Conservation (phyloP, 1,284 basidiomycete genomes). For the Mycena sp. region DNA sequence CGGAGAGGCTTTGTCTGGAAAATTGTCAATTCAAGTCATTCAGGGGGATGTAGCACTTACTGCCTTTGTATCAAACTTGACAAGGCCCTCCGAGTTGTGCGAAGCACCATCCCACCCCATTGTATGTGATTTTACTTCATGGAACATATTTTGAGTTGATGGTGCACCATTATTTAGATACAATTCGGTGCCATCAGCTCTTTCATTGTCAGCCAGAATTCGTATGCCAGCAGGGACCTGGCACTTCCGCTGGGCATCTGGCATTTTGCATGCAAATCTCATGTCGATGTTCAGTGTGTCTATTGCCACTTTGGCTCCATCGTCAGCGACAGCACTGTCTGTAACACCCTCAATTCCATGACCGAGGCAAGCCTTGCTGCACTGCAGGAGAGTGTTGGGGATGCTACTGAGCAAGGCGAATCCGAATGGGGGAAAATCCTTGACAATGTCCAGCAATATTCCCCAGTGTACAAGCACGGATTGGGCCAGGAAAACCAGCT, state of each 20-base stretch:
- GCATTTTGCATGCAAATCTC: slow-evolving; percentile 18
- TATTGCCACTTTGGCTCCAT: slow-evolving; percentile 9
- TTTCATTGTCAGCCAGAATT: slow-evolving; percentile 13
- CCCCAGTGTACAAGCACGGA: background rate
- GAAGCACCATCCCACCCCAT: slow-evolving; percentile 10
- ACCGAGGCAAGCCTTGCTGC: background rate
- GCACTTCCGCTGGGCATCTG: slow-evolving; percentile 9
- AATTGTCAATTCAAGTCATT: too few species aligned
- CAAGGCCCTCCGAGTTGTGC: background rate
- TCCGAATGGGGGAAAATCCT: background rate
- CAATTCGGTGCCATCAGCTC: slow-evolving; percentile 11
- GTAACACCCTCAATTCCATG: slow-evolving; percentile 10
- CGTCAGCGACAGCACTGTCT: slow-evolving; percentile 17
- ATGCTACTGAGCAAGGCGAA: background rate
- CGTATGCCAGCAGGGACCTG: slow-evolving; percentile 13
- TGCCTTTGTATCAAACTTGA: too few species aligned
- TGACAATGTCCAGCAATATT: background rate
- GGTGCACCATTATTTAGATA: background rate
- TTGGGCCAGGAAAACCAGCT: background rate
- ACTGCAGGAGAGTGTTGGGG: background rate
- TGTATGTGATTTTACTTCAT: background rate
- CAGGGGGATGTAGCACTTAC: too few species aligned
- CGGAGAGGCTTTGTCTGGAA: too few species aligned
- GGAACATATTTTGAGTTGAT: background rate
- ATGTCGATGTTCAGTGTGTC: slow-evolving; percentile 13